Evolutionary conservation across 805 yeast species (phyloP), one percentile per base, ranked within the genome.

Genomic region (Ogataea pilisensis): DNA sequence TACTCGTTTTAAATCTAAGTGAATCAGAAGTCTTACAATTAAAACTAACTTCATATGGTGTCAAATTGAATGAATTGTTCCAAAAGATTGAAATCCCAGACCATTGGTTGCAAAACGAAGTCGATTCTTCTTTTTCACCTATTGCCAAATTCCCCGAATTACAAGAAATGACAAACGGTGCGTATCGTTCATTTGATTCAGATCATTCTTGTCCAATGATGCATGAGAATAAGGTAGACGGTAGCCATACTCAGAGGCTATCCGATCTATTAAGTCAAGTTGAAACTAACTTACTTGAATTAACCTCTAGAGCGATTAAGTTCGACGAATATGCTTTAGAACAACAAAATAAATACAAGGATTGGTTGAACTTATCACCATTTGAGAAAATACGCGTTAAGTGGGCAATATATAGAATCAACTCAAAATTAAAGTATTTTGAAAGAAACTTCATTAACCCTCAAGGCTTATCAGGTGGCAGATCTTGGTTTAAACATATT

Each of bases 401-500:
- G 12, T 50, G 55, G 30, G 37, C 51, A 5, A 50, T 63, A 20
- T 45, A 44, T 35, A 35, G 45, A 4, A 57, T 66, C 30, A 78
- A 79, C 55, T 26, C 48, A 24, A 67, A 66, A 47, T 58, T 75
- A 35, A 59, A 58, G 42, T 57, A 49, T 34, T 61, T 71, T 30
- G 84, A 78, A 45, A 63, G 77, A 41, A 45, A 52, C 16, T 75
- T 78, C 51, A 46, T 76, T 33, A 55, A 70, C 48, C 61, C 66
- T 2, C 62, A 65, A 3, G 85, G 85, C 1, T 63, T 78, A 16
- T 24, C 34, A 6, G 69, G 66, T 13, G 65, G 61, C 32, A 65
- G 84, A 39, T 55, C 65, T 2, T 79, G 83, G 82, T 78, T 72
- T 61, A 76, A 72, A 55, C 85, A 79, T 54, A 60, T 71, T 32